Evolutionary conservation across 345 rosid genomes (phyloP).

Genomic region (Corchorus capsularis): DNA sequence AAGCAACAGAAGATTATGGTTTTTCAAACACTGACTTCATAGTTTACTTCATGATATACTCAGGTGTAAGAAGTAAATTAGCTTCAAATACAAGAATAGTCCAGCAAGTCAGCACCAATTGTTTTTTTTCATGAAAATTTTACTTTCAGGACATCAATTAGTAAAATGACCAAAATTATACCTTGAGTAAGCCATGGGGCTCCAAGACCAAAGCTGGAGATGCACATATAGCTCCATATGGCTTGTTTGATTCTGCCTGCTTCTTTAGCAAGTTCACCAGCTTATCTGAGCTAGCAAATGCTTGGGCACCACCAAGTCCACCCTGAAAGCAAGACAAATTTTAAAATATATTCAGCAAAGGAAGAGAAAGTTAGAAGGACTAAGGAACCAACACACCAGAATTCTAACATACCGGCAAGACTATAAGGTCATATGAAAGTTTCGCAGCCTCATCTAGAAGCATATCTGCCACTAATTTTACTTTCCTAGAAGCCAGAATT

Average conservation of each 20-base stretch:
- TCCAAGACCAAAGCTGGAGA: conserved; percentile 93
- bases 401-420: conserved; percentile 71
- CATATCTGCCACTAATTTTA: conserved; percentile 80
- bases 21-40: not conserved
- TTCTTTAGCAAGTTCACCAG: conserved; percentile 76
- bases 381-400: not conserved
- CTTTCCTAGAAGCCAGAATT: conserved; percentile 80
- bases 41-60: not conserved
- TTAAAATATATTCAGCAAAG: not conserved
- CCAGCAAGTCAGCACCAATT: not conserved
- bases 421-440: conserved; percentile 78
- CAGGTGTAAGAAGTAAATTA: not conserved
- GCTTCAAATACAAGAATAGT: not conserved
- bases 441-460: conserved; percentile 85
- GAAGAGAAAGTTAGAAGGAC: conserved; percentile 2
- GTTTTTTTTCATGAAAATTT: not conserved
- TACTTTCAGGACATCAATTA: not conserved
- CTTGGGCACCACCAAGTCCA: conserved; percentile 94
- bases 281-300: conserved; percentile 76
- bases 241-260: conserved; percentile 73
- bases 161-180: conserved; percentile 22
- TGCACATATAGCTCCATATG: conserved; percentile 95
- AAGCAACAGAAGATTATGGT: not conserved
- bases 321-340: conserved; percentile 47
- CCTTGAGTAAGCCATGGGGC: conserved; percentile 92